A percentile compares a stretch with the other conserved stretches of the same genome.
phyloP scores from a whole-genome alignment of 2,329 filamentous ascomycete genomes.

The Ophiostoma novo-ulmi region DNA sequence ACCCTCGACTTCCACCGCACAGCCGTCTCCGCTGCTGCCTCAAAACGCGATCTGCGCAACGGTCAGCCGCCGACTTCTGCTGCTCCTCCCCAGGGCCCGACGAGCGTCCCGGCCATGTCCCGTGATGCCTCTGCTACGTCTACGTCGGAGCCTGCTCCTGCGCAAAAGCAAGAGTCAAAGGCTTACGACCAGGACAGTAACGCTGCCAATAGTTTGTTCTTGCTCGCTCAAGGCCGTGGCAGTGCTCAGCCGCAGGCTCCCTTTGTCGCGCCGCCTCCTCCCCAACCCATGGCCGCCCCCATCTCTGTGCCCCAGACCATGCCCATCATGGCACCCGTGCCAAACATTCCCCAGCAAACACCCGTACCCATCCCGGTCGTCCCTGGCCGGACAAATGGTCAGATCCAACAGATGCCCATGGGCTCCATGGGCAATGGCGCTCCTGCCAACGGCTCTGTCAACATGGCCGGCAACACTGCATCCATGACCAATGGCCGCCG shows the following conservation, averaged over 20 bases:
- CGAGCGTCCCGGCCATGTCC: conserved; percentile 29
- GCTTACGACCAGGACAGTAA: conserved; percentile 86
- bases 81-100: conserved; percentile 34
- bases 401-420: conserved; percentile 18
- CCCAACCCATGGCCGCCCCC: conserved; percentile 45
- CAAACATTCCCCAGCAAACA: conserved; percentile 3
- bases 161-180: conserved; percentile 46
- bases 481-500: conserved; percentile 54
- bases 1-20: conserved; percentile 94
- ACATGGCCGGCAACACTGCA: conserved; percentile 38
- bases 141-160: conserved; percentile 28
- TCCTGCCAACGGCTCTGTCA: background rate
- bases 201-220: conserved; percentile 87
- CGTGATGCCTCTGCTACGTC: conserved; percentile 43
- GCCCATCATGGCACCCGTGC: background rate
- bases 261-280: conserved; percentile 42
- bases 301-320: conserved; percentile 9
- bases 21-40: conserved; percentile 72
- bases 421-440: conserved; percentile 17
- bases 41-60: conserved; percentile 40
- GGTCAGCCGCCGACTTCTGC: conserved; percentile 27
- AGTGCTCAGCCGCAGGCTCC: conserved; percentile 48
- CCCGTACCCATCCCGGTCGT: conserved; percentile 24
- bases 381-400: conserved; percentile 29
- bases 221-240: conserved; percentile 71